A percentile compares a stretch with the other conserved stretches of the same genome.
These are phyloP conservation scores for Jamesozyma gamospora DNA, from an alignment of 805 yeast species.

Conservation along the genomic window DNA sequence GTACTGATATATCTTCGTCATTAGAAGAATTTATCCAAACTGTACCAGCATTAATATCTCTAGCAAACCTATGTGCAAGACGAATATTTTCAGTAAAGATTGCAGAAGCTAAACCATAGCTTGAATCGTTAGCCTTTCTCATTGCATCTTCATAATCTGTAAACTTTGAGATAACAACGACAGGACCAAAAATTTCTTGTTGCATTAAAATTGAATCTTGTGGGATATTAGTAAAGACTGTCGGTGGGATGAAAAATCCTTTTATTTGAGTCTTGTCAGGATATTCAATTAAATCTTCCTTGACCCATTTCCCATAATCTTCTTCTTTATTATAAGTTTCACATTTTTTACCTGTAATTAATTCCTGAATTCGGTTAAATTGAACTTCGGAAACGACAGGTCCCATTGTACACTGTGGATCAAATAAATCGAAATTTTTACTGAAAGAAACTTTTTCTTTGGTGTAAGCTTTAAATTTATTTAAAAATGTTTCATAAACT, in stretches of 20 bases:
- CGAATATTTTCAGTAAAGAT: conserved; percentile 60
- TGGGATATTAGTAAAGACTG: conserved; percentile 32
- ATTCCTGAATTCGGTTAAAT: conserved; percentile 34
- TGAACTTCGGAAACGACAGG: conserved; percentile 45
- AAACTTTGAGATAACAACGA: conserved; percentile 31
- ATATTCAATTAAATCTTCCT: conserved; percentile 27
- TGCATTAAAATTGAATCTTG: conserved; percentile 30
- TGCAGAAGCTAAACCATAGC: conserved; percentile 36
- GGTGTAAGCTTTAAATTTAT: conserved; percentile 28
- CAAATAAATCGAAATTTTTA: conserved; percentile 38
- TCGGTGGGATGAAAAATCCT: conserved; percentile 34
- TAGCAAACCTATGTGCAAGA: conserved; percentile 54
- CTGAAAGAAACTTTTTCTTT: conserved; percentile 46
- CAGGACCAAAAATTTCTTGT: conserved; percentile 41
- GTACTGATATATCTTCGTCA: conserved; percentile 52
- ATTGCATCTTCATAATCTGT: conserved; percentile 32
- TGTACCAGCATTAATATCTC: conserved; percentile 53
- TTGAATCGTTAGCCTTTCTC: conserved; percentile 32
- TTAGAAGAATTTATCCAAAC: conserved; percentile 64
- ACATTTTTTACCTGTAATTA: conserved; percentile 17
- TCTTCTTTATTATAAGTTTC: neutral
- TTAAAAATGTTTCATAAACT: conserved; percentile 39
- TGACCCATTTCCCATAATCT: conserved; percentile 31
- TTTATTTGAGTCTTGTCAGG: conserved; percentile 9
- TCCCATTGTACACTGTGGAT: conserved; percentile 32